These are phyloP conservation scores for Globisporangium spinosum DNA, from an alignment of 352 stramenopile genomes.

Conservation along the genomic window DNA sequence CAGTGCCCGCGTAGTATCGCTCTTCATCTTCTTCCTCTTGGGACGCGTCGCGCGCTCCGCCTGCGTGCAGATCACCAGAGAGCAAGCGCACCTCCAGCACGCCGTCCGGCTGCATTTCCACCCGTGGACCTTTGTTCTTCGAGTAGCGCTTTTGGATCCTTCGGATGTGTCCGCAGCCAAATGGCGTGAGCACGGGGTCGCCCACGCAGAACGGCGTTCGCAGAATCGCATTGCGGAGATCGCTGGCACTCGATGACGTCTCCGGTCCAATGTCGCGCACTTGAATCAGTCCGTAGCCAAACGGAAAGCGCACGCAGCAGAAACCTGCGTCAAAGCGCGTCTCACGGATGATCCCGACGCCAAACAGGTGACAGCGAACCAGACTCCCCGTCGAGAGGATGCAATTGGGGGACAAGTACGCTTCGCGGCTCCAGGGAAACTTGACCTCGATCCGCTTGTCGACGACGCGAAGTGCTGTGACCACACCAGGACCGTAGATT, in stretches of 20 bases:
- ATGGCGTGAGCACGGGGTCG: conserved; percentile 69
- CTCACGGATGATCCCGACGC: conserved; percentile 57
- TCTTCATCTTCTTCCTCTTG: conserved; percentile 2
- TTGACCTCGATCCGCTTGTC: conserved; percentile 62
- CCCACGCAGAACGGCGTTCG: conserved; percentile 30
- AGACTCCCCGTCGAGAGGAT: conserved; percentile 47
- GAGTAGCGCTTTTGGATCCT: conserved; percentile 23
- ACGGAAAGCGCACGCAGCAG: conserved; percentile 59
- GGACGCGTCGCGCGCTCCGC: not conserved
- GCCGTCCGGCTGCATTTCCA: conserved; percentile 9
- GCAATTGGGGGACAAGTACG: conserved; percentile 45
- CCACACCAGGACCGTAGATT: conserved; percentile 50
- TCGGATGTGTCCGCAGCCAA: conserved; percentile 49
- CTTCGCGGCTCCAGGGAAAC: conserved; percentile 64
- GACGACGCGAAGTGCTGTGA: conserved; percentile 51
- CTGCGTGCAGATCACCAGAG: conserved; percentile 2
- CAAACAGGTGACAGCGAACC: conserved; percentile 47
- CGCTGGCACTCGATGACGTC: conserved; percentile 32
- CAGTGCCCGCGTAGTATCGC: conserved; percentile 3
- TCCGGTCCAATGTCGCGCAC: conserved; percentile 45
- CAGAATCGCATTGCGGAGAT: conserved; percentile 25
- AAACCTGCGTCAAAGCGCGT: conserved; percentile 58
- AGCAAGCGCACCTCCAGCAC: conserved; percentile 16
- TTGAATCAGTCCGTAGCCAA: conserved; percentile 55
- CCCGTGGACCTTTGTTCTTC: not conserved